phyloP scores from a whole-genome alignment of 164 flowering plant genomes.

The Vitis rotundifolia region DNA sequence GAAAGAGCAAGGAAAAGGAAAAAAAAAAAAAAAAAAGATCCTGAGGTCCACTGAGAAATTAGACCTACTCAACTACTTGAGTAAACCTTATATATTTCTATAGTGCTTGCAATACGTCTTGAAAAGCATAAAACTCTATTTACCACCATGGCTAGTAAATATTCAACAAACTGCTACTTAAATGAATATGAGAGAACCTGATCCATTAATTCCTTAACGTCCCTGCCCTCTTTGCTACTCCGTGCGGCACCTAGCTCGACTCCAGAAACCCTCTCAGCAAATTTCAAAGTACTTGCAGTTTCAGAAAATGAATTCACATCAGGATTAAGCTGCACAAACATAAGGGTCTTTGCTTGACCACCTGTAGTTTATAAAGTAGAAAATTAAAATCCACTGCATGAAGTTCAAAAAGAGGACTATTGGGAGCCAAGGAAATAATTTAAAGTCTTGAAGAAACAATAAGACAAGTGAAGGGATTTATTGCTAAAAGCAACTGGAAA shows the following conservation, averaged over 20 bases:
- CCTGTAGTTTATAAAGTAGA: slow-evolving; percentile 41
- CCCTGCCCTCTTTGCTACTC: slow-evolving; percentile 86
- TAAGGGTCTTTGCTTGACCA: slow-evolving; percentile 96
- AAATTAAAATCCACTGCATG: not conserved
- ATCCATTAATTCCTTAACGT: slow-evolving; percentile 82
- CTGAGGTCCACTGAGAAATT: too few species aligned
- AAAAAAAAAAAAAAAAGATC: not conserved
- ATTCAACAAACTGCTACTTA: not conserved
- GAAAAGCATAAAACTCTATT: too few species aligned
- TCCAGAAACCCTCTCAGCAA: slow-evolving; percentile 98
- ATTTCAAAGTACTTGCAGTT: slow-evolving; percentile 80
- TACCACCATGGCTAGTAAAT: not conserved
- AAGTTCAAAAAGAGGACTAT: not conserved
- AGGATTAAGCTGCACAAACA: slow-evolving; percentile 98
- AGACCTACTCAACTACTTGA: too few species aligned
- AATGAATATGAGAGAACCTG: slow-evolving; percentile 51
- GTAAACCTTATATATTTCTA: too few species aligned
- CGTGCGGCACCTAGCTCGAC: slow-evolving; percentile 94
- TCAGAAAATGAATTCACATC: slow-evolving; percentile 75
- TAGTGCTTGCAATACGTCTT: too few species aligned
- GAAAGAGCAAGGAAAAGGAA: too few species aligned
- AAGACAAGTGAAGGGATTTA: not conserved
- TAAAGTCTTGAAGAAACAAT: not conserved
- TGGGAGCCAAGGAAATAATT: not conserved
- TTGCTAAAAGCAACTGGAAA: not conserved